A percentile compares a stretch with the other conserved stretches of the same genome.
These are phyloP conservation scores for Nakazawaea sp. DNA, from an alignment of 805 yeast species.

Conservation along the genomic window DNA sequence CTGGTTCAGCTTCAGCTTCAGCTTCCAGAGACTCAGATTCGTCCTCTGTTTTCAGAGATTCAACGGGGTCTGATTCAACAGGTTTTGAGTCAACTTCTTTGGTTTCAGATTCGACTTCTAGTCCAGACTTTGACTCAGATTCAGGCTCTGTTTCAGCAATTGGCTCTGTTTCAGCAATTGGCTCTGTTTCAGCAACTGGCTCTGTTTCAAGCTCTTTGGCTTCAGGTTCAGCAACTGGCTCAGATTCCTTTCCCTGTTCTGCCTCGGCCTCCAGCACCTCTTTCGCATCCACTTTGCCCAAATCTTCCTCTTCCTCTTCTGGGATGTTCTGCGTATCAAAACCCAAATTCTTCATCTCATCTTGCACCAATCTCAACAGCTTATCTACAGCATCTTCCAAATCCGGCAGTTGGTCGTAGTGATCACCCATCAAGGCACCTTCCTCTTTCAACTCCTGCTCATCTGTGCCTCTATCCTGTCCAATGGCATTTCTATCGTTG, in stretches of 20 bases:
- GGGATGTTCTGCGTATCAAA: conserved; percentile 14
- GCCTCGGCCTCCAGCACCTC: conserved; percentile 12
- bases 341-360: conserved; percentile 5
- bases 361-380: conserved; percentile 29
- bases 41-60: background rate
- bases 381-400: conserved; percentile 43
- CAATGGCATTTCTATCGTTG: conserved; percentile 25
- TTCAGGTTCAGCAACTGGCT: background rate
- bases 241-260: conserved; percentile 6
- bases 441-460: conserved; percentile 42
- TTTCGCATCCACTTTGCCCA: conserved; percentile 15
- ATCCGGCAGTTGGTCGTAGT: conserved; percentile 35
- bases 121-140: conserved; percentile 24
- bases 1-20: background rate
- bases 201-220: conserved; percentile 10
- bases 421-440: conserved; percentile 51
- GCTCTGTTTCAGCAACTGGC: conserved; percentile 4
- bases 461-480: conserved; percentile 15
- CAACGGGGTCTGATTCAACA: no score
- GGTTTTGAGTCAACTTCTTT: no score
- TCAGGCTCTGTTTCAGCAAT: conserved; percentile 5
- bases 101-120: conserved; percentile 1
- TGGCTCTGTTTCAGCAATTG: conserved; percentile 5
- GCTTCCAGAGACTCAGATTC: background rate
- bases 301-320: conserved; percentile 12